Conservation (phyloP, 2,329 filamentous ascomycete genomes). For the Biscogniauxia marginata region DNA sequence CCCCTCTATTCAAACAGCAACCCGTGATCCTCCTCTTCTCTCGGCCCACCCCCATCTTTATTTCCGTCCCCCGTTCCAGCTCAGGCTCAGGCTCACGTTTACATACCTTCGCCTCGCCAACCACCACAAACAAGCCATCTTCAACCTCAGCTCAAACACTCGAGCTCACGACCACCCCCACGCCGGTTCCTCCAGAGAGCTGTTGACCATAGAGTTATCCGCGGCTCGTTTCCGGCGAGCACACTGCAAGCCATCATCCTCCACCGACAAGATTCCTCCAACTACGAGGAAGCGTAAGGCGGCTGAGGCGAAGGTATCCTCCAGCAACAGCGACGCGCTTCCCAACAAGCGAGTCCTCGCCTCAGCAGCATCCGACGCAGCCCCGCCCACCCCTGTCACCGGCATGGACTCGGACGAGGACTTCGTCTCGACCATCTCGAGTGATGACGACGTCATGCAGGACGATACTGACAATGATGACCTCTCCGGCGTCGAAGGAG, state of each 20-base stretch:
- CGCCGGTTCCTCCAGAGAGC: neutral
- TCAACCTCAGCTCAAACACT: neutral
- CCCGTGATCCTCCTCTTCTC: neutral
- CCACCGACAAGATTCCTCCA: conserved; percentile 55
- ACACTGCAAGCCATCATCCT: conserved; percentile 15
- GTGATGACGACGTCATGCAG: conserved; percentile 70
- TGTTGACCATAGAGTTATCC: conserved; percentile 4
- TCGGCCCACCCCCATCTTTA: neutral
- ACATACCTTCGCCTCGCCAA: neutral
- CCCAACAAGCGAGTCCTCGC: conserved; percentile 54
- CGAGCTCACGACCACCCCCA: neutral
- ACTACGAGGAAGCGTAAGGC: conserved; percentile 61
- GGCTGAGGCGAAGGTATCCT: conserved; percentile 62
- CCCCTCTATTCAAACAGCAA: neutral
- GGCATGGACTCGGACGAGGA: conserved; percentile 96
- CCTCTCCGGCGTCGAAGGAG: conserved; percentile 53
- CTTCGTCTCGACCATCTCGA: conserved; percentile 81
- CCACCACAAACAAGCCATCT: neutral
- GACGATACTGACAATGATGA: conserved; percentile 76
- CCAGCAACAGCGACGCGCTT: conserved; percentile 40
- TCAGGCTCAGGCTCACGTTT: no score
- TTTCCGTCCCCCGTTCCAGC: neutral
- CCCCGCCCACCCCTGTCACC: conserved; percentile 59
- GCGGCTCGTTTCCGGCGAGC: conserved; percentile 25
- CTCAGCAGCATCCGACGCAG: conserved; percentile 45